A percentile compares a stretch with the other conserved stretches of the same genome.
Evolutionary conservation across 1,284 basidiomycete species (phyloP).

Genomic region (Pyrrhoderma noxium): DNA sequence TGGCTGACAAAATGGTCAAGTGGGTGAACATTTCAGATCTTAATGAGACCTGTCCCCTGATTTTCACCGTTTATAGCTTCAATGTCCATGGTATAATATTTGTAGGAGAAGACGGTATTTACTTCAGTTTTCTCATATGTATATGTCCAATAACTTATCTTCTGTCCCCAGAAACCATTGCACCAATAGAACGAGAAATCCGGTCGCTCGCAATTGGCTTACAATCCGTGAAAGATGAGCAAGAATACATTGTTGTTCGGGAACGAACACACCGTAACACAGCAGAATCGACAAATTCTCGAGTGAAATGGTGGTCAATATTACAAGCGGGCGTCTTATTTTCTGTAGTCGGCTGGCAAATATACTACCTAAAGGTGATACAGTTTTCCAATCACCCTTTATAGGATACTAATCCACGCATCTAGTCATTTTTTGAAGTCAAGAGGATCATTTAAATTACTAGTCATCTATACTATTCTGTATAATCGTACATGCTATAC

Average conservation of each 20-base stretch:
- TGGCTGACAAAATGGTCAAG: constrained; percentile 93
- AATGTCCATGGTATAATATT: constrained; percentile 98
- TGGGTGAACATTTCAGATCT: constrained; percentile 32
- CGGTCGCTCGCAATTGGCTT: constrained; percentile 80
- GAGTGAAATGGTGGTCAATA: constrained; percentile 99
- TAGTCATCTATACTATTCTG: background rate
- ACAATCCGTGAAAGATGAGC: constrained; percentile 94
- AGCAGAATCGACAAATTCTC: constrained; percentile 89
- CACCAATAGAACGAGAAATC: constrained; percentile 95
- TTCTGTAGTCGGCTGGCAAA: constrained; percentile 90
- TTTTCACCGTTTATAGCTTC: constrained; percentile 54
- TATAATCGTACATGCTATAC: constrained; percentile 5
- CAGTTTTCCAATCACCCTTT: constrained; percentile 3
- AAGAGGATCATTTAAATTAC: constrained; percentile 69
- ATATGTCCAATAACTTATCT: constrained; percentile 18
- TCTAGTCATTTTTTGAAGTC: constrained; percentile 85
- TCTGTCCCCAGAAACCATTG: constrained; percentile 55
- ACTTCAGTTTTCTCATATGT: constrained; percentile 20
- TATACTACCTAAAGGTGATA: constrained; percentile 92
- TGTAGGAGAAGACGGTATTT: constrained; percentile 73
- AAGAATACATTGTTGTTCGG: constrained; percentile 95
- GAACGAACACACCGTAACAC: constrained; percentile 93
- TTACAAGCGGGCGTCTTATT: constrained; percentile 85
- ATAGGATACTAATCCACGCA: constrained; percentile 3
- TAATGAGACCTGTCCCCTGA: constrained; percentile 6